Evolutionary conservation across 2,329 filamentous ascomycete species (phyloP).

Genomic region (Acephala macrosclerotiorum): DNA sequence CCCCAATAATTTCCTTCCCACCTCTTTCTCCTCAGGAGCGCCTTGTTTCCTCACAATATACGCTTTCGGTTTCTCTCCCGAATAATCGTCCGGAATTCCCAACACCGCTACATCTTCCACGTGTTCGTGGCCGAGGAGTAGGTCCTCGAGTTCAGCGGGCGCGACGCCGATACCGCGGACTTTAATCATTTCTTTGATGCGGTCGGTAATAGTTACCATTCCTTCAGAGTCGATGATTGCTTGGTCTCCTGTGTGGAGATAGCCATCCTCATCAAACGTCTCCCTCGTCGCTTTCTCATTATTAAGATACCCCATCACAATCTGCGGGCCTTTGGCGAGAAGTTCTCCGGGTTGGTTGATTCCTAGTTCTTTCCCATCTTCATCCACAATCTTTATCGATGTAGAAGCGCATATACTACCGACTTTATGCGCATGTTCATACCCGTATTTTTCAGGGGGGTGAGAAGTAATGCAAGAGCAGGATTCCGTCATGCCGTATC

Average conservation of each 20-base stretch:
- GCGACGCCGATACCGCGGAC: constrained; percentile 52
- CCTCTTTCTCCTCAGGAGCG: constrained; percentile 34
- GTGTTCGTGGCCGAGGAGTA: constrained; percentile 43
- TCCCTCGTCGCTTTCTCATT: constrained; percentile 33
- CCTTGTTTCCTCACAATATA: constrained; percentile 58
- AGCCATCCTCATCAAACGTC: constrained; percentile 67
- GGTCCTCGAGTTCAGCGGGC: constrained; percentile 52
- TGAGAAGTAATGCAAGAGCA: constrained; percentile 70
- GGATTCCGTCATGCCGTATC: constrained; percentile 65
- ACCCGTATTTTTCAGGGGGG: constrained; percentile 61
- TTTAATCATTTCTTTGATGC: constrained; percentile 69
- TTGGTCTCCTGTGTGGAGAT: constrained; percentile 74
- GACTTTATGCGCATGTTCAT: constrained; percentile 62
- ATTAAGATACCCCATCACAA: constrained; percentile 81
- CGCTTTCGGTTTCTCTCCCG: constrained; percentile 57
- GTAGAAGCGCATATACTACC: constrained; percentile 65
- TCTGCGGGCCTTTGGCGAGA: constrained; percentile 73
- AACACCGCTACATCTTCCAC: constrained; percentile 68
- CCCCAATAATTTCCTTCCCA: constrained; percentile 52
- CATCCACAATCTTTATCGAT: constrained; percentile 64
- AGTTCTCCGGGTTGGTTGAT: constrained; percentile 62
- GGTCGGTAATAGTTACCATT: constrained; percentile 80
- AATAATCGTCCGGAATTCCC: constrained; percentile 55
- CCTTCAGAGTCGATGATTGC: constrained; percentile 66
- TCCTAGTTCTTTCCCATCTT: constrained; percentile 60